Base-by-base conservation (phyloP, 139 green algal genomes). In the Haematococcus lacustris region DNA sequence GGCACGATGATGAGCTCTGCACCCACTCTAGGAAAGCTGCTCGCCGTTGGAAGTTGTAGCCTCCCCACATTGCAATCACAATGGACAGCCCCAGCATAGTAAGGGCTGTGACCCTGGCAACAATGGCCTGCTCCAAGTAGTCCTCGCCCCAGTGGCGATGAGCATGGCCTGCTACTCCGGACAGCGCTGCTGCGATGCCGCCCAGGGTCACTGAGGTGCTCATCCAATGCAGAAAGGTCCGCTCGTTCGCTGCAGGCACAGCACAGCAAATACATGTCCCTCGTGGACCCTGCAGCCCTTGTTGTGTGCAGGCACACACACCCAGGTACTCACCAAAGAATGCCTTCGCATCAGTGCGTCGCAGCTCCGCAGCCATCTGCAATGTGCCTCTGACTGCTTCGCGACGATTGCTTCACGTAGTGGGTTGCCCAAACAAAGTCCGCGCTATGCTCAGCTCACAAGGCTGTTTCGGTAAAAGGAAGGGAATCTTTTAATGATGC, bases 211-310 rank as follows among this genome's bases (percentile, higher is more conserved):
- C 89, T 0, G 85, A 84, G 60, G 94, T 94, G 77, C 90, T 95
- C 86, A 97, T 92, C 92, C 92, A 96, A 67, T 91, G 86, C 13
- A 97, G 79, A 63, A 97, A 97, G 0, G 92, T 97, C 1, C 92
- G 81, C 75, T 97, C 91, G 78, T 97, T 97, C 32, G 91, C 91
- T 93, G 82, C 77, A 59, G 53, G 30, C 23, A n/a, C 9, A 47
- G 72, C 21, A 17, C 35, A 57, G 1, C 30, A n/a, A 41, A 33
- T 35, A 65, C 51, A 70, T 1, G 39, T 47, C 38, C 67, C 26
- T 6, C n/a, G 38, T 13, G 32, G 25, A 67, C 38, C 33, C 34
- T 9, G 60, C 33, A n/a, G 57, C 13, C 41, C 34, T 23, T 6
- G n/a, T n/a, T n/a, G n/a, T 28, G 34, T 47, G 60, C 34, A 30